phyloP scores from a whole-genome alignment of 2,329 filamentous ascomycete species.

The Ascochyta viciae-villosae region DNA sequence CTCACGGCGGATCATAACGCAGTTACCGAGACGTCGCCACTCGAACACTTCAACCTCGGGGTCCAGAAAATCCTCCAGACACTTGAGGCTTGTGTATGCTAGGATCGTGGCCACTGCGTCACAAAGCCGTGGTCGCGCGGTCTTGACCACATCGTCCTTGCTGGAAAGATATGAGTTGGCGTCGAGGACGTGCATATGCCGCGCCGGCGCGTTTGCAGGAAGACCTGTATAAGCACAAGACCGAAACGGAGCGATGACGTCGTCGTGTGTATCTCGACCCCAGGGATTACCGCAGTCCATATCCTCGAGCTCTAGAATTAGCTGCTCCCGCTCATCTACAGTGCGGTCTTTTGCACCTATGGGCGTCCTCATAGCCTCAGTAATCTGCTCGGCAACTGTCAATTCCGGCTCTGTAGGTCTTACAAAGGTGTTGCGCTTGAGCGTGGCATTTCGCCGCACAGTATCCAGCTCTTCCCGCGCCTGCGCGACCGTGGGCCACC shows the following conservation, averaged over 20 bases:
- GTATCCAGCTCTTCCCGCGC: slow-evolving; percentile 4
- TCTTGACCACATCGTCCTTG: slow-evolving; percentile 13
- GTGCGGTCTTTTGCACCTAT: background rate
- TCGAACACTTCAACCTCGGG: slow-evolving; percentile 23
- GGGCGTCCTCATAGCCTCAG: background rate
- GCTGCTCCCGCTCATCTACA: background rate
- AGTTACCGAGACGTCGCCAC: slow-evolving; percentile 21
- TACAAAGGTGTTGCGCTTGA: slow-evolving; percentile 6
- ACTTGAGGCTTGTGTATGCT: slow-evolving; percentile 14
- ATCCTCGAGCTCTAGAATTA: slow-evolving; percentile 19
- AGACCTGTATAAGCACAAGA: background rate
- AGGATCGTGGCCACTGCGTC: slow-evolving; percentile 26
- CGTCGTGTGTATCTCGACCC: slow-evolving; percentile 21
- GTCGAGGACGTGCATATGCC: slow-evolving; percentile 23
- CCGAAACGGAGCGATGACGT: slow-evolving; percentile 15
- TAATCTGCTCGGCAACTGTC: slow-evolving; percentile 3
- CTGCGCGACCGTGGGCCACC: slow-evolving; percentile 9
- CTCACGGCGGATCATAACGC: slow-evolving; percentile 23
- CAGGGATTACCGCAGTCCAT: slow-evolving; percentile 18
- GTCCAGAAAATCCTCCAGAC: slow-evolving; percentile 24
- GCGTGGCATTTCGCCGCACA: slow-evolving; percentile 6
- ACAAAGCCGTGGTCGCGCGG: slow-evolving; percentile 20
- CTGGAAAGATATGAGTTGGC: slow-evolving; percentile 8
- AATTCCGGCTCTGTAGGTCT: background rate
- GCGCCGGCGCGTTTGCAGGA: background rate